Evolutionary conservation across 2,329 filamentous ascomycete species (phyloP), one percentile per base, ranked within the genome.

Genomic region (Orbilia oligospora): DNA sequence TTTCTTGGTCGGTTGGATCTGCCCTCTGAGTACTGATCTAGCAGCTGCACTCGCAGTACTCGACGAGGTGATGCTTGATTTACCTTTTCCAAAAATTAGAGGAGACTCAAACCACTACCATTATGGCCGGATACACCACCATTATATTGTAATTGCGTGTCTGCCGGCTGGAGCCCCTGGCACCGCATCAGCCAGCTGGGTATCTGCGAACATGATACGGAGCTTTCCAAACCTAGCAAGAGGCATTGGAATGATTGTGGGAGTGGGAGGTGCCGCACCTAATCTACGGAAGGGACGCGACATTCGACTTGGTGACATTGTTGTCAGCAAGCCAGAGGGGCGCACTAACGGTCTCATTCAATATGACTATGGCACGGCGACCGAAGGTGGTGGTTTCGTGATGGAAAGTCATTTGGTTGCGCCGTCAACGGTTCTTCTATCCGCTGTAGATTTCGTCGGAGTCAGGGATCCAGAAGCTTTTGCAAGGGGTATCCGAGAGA

Each of bases 291-390:
- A 12, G 27, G 30, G 53, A 10, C 53, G n/a, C 10, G 53, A 56
- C n/a, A 71, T 71, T 38, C 68, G 68, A 3, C 55, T 71, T 5
- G 68, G 63, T 18, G 63, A 66, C 27, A 16, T 66, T 9, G 63
- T 66, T 33, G 63, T 66, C 18, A 51, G 63, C n/a, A 5, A 20
- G 16, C 41, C 38, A 20, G 20, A 51, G 5, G 22, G n/a, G n/a
- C n/a, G n/a, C n/a, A 38, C 2, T 9, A 2, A 0, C 24, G 10
- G 8, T 20, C 16, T 14, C 2, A 56, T 71, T 9, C 68, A 65
- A 22, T 71, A 71, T 27, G 68, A 71, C 27, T 33, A 65, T 30
- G 63, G 63, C 4, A 66, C 33, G 12, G 63, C 22, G 10, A 36
- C 51, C 24, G 24, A 66, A 36, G 24, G 38, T 24, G 53, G 68